Base-by-base conservation (phyloP, 306 rosid species). In the Dryas octopetala region DNA sequence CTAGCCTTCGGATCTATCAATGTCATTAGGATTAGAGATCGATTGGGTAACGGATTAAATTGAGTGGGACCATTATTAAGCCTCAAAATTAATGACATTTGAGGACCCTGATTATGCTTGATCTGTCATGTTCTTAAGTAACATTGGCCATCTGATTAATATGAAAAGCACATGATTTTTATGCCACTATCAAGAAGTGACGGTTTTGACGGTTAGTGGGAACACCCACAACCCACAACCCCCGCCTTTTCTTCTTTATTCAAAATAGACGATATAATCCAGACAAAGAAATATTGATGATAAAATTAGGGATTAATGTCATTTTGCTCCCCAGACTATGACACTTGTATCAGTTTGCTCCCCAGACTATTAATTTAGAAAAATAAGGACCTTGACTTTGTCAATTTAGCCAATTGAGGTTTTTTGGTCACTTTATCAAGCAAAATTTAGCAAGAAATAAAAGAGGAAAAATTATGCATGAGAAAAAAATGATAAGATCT, bases 201-300 rank as follows among this genome's bases (percentile, higher is more conserved):
- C 91, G 85, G 88, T 86, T 87, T 79, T 72, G 88, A 81, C 89
- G 83, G 91, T 89, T 89, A 79, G 87, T 83, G 89, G 87, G 19
- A 74, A 50, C 57, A 79, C 79, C 75, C 84, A 79, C 62, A 28
- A 54, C 76, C 38, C 23, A 23, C 23, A 23, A 23, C 23, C 23
- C 85, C 79, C 82, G 82, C 81, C 79, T 26, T 60, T 72, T 78
- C 71, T 58, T 71, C 54, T 11, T 19, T 3, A 9, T 72, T 82
- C 45, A 55, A 75, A 78, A 78, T 53, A 1, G 16, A 7, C 1
- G n/a, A 32, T 32, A 2, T 2, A 32, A 32, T 32, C 38, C 38
- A 32, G 38, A 32, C 38, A 32, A 32, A 1, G 0, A 2, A 32
- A 32, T 32, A 78, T 46, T 0, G 16, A 7, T 1, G 11, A 10